These are phyloP conservation scores for Psilocybe sp. DNA, from an alignment of 768 basidiomycete genomes.

Conservation along the genomic window DNA sequence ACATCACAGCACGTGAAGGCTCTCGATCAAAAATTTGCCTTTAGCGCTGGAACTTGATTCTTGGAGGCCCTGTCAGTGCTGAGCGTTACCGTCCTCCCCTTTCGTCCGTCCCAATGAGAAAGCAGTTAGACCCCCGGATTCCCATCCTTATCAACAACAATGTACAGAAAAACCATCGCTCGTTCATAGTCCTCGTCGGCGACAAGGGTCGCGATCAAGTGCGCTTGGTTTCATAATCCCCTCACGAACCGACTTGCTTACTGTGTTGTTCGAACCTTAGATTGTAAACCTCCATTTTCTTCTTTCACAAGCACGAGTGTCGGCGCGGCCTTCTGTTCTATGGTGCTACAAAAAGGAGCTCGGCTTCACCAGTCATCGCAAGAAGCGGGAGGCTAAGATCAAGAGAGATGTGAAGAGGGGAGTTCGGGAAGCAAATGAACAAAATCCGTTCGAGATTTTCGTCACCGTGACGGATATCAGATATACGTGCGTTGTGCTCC, in stretches of 20 bases:
- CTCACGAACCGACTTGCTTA: not conserved
- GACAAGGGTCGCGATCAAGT: slow-evolving; percentile 93
- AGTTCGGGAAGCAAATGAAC: slow-evolving; percentile 89
- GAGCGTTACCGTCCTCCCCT: not conserved
- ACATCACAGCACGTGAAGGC: no score
- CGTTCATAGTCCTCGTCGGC: slow-evolving; percentile 95
- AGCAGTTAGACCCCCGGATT: slow-evolving; percentile 90
- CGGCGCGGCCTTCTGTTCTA: slow-evolving; percentile 85
- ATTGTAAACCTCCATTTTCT: slow-evolving; percentile 95
- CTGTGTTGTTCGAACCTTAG: slow-evolving; percentile 30
- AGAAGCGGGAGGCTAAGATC: slow-evolving; percentile 95
- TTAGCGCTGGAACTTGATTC: not conserved
- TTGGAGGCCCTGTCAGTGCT: not conserved
- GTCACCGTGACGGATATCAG: slow-evolving; percentile 98
- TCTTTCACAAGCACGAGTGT: slow-evolving; percentile 86
- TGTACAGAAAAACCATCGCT: slow-evolving; percentile 89
- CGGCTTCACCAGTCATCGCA: slow-evolving; percentile 95
- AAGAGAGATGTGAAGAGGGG: slow-evolving; percentile 96
- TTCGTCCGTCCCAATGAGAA: slow-evolving; percentile 51
- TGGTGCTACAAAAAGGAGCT: slow-evolving; percentile 99
- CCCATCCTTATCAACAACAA: slow-evolving; percentile 90
- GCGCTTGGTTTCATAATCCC: slow-evolving; percentile 14
- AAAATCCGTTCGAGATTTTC: slow-evolving; percentile 97
- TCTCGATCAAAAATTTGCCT: slow-evolving; percentile 13
- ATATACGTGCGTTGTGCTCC: slow-evolving; percentile 71